Conservation (phyloP, 1,139 yeast species). For the Suzukiozyma palmioleophila region DNA sequence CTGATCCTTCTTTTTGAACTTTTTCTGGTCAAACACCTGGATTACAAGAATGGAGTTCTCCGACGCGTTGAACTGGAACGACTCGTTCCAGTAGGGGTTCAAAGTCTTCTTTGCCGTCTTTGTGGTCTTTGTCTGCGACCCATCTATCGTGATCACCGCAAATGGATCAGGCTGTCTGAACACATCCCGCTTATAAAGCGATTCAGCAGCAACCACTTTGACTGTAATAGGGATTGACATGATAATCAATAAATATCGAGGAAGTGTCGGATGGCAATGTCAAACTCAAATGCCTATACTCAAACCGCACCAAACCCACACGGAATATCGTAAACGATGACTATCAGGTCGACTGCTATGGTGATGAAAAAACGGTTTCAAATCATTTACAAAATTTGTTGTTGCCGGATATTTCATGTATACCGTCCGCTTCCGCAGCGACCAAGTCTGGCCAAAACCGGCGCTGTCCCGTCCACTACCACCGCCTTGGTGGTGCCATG, state of each 20-base stretch:
- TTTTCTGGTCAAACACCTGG: slow-evolving; percentile 95
- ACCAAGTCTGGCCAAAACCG: no score
- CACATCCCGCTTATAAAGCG: slow-evolving; percentile 90
- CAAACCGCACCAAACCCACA: no score
- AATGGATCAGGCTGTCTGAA: slow-evolving; percentile 96
- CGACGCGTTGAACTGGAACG: slow-evolving; percentile 70
- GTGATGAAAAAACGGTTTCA: no score
- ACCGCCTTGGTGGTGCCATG: no score
- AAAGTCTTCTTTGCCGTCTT: slow-evolving; percentile 90
- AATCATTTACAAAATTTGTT: no score
- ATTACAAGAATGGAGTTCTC: slow-evolving; percentile 87
- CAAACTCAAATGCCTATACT: background rate
- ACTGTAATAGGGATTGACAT: slow-evolving; percentile 48
- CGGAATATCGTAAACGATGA: no score
- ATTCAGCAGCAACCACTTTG: slow-evolving; percentile 92
- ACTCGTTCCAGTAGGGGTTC: slow-evolving; percentile 97
- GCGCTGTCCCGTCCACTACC: no score
- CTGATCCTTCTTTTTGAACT: slow-evolving; percentile 96
- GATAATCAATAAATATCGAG: background rate
- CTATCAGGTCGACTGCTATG: no score
- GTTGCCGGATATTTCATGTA: no score
- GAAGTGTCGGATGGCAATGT: background rate
- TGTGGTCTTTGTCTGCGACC: slow-evolving; percentile 92
- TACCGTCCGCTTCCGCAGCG: no score
- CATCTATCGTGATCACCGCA: slow-evolving; percentile 95